Evolutionary conservation across 2,329 filamentous ascomycete genomes (phyloP), one percentile per base, ranked within the genome.

Genomic region (Monascus ruber): DNA sequence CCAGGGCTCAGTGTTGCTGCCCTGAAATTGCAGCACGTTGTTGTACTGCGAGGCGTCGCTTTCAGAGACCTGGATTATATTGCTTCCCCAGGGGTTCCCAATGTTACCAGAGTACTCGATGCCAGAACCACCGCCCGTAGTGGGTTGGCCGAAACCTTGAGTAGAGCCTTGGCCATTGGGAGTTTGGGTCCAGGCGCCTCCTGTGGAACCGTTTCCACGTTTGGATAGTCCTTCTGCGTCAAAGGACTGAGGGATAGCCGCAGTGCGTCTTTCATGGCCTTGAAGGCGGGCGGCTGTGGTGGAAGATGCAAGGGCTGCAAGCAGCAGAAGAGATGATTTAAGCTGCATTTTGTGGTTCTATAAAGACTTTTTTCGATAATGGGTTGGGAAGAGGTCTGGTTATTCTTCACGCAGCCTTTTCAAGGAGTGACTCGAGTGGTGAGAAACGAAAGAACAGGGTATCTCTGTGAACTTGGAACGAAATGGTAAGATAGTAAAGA

Each of bases 81-180:
- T 63, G 56, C 58, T 61, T 39, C 64, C 60, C 52, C 59, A 63
- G 5, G 62, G 62, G 38, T 17, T 45, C 38, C 62, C 62, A 33
- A 54, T 39, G 45, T 65, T 65, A 36, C 62, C 62, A 17, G 42
- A 42, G 47, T 56, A 64, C 38, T 48, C 47, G 40, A 51, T 45
- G 34, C 44, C 41, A 26, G 46, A 42, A 25, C 45, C 42, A n/a
- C 33, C 33, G 38, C 51, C 47, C 32, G 41, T 31, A 42, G 48
- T 51, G 39, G 42, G 41, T 6, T 33, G 42, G 40, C 62, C 62
- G 46, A 65, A 65, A 40, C 60, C 62, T 2, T 40, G 28, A 33
- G 38, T 45, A 26, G 49, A 45, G 55, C 40, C 34, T 28, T 50
- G 50, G 34, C 41, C 46, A 24, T 49, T 40, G 24, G 53, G 49